These are phyloP conservation scores for Pleodorina starrii DNA, from an alignment of 139 green algal species.

Conservation along the genomic window DNA sequence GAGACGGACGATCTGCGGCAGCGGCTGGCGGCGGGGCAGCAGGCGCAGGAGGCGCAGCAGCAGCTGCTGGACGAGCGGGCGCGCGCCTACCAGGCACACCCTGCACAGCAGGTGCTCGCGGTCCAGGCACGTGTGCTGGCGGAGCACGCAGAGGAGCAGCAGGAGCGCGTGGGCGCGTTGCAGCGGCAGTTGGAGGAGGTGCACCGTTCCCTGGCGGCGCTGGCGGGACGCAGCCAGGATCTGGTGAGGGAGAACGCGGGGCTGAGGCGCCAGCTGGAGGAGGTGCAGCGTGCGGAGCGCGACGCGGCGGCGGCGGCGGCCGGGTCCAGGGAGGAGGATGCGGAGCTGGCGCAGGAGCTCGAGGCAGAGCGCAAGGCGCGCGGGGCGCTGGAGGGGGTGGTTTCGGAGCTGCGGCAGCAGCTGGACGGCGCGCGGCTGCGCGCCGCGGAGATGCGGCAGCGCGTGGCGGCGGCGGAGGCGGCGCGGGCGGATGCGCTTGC, in stretches of 20 bases:
- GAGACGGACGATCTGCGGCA: constrained; percentile 1
- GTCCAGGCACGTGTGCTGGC: neutral
- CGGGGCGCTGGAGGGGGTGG: neutral
- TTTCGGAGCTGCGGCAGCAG: constrained; percentile 10
- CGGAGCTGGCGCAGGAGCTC: neutral
- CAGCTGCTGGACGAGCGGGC: neutral
- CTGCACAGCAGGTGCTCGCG: neutral
- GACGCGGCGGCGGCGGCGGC: neutral
- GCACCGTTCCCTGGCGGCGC: constrained; percentile 1
- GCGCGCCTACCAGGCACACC: neutral
- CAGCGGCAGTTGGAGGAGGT: constrained; percentile 12
- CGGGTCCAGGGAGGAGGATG: neutral
- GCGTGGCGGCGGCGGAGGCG: neutral
- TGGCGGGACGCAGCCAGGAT: constrained; percentile 2
- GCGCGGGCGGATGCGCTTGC: neutral
- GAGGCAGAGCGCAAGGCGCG: neutral
- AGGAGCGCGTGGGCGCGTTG: neutral
- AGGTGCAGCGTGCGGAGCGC: neutral
- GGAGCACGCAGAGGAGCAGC: neutral
- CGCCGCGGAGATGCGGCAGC: neutral
- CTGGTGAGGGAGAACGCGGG: constrained; percentile 15
- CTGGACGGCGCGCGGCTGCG: neutral
- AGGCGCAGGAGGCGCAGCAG: neutral
- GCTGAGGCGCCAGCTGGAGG: neutral
- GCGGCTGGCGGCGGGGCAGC: neutral